phyloP scores from a whole-genome alignment of 495 filamentous ascomycete genomes.

The Aspergillus indologenus region DNA sequence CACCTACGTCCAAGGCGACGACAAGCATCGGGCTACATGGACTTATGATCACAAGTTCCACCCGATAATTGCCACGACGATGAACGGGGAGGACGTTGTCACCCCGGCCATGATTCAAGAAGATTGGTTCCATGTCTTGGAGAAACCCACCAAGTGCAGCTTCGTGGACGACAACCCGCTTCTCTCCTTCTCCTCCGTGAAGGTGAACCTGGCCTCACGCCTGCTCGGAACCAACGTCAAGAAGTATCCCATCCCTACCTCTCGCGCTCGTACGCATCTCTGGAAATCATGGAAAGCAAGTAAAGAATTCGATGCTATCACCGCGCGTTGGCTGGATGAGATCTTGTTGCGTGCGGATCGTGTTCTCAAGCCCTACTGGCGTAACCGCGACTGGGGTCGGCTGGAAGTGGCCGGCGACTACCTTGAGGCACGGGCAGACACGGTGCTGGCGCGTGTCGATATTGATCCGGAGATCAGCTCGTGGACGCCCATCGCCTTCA shows the following conservation, averaged over 20 bases:
- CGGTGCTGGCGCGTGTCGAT: slow-evolving; percentile 58
- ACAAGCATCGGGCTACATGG: slow-evolving; percentile 53
- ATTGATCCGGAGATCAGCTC: slow-evolving; percentile 54
- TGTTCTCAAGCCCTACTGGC: slow-evolving; percentile 56
- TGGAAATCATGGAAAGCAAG: slow-evolving; percentile 62
- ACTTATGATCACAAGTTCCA: slow-evolving; percentile 61
- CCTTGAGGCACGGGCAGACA: slow-evolving; percentile 53
- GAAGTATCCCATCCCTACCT: slow-evolving; percentile 51
- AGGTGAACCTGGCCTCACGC: slow-evolving; percentile 41
- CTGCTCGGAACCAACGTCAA: slow-evolving; percentile 45
- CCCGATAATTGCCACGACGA: slow-evolving; percentile 52
- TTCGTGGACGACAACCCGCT: slow-evolving; percentile 57
- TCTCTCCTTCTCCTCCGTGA: slow-evolving; percentile 45
- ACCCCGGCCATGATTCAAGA: slow-evolving; percentile 56
- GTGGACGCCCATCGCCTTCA: slow-evolving; percentile 58
- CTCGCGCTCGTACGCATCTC: slow-evolving; percentile 53
- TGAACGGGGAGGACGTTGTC: slow-evolving; percentile 48
- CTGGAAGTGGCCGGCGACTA: slow-evolving; percentile 49
- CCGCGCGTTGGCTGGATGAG: slow-evolving; percentile 61
- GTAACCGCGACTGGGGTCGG: slow-evolving; percentile 49
- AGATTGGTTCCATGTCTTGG: slow-evolving; percentile 52
- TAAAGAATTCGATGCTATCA: slow-evolving; percentile 56
- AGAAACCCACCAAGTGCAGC: slow-evolving; percentile 51
- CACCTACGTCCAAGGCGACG: slow-evolving; percentile 47
- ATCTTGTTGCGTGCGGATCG: slow-evolving; percentile 52